Evolutionary conservation across 2,329 filamentous ascomycete species (phyloP).

Genomic region (Dothideomycetidae sp.): DNA sequence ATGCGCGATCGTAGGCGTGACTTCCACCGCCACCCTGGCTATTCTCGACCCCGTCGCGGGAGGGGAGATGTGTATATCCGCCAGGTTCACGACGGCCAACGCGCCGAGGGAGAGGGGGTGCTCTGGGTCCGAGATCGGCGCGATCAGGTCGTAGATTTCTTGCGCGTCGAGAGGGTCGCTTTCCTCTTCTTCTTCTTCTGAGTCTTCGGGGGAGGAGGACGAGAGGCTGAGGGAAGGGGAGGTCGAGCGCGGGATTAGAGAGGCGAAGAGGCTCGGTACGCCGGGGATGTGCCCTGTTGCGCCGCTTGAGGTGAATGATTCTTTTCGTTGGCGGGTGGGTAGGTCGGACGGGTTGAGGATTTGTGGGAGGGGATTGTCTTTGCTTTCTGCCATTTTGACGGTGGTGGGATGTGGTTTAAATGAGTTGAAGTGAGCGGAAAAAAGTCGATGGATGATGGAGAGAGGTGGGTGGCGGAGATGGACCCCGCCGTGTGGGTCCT

Average conservation of each 20-base stretch:
- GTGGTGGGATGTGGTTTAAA: neutral
- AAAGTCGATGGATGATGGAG: neutral
- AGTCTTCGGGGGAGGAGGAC: slow-evolving; percentile 25
- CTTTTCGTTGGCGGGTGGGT: slow-evolving; percentile 53
- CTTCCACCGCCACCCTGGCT: slow-evolving; percentile 66
- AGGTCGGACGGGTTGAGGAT: slow-evolving; percentile 81
- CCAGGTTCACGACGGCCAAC: slow-evolving; percentile 87
- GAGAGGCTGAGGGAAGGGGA: slow-evolving; percentile 15
- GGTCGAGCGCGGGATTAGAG: slow-evolving; percentile 37
- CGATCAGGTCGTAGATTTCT: slow-evolving; percentile 93
- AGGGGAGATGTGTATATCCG: slow-evolving; percentile 69
- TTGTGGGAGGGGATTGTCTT: slow-evolving; percentile 77
- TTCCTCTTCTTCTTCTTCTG: slow-evolving; percentile 43
- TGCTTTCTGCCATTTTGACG: slow-evolving; percentile 27
- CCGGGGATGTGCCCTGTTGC: slow-evolving; percentile 16
- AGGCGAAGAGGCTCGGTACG: slow-evolving; percentile 37
- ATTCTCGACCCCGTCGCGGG: slow-evolving; percentile 50
- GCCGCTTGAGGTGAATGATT: slow-evolving; percentile 25
- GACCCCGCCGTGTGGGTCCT: no score
- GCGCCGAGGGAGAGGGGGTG: slow-evolving; percentile 89
- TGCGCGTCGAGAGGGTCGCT: slow-evolving; percentile 88
- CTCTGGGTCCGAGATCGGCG: slow-evolving; percentile 89
- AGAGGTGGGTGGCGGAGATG: no score
- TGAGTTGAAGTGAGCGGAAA: neutral
- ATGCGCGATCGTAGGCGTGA: slow-evolving; percentile 94